phyloP scores from a whole-genome alignment of 768 basidiomycete species.

The Termitomyces sp. region DNA sequence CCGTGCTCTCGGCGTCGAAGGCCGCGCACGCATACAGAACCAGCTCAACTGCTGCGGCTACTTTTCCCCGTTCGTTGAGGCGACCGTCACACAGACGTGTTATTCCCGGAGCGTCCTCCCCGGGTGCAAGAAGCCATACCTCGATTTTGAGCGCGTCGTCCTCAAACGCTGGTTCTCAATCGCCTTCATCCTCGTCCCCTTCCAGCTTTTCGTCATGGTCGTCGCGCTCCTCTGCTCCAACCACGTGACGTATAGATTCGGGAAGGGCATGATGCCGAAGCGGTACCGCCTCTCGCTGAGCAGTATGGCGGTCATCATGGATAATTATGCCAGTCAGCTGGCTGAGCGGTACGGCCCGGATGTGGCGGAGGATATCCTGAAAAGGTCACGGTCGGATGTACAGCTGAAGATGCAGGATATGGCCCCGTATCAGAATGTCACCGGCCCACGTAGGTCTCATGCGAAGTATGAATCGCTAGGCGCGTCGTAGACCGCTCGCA shows the following conservation, averaged over 20 bases:
- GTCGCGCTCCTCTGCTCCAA: constrained; percentile 66
- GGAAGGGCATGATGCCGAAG: constrained; percentile 87
- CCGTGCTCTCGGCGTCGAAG: constrained; percentile 46
- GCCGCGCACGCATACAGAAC: constrained; percentile 64
- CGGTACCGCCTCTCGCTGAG: constrained; percentile 66
- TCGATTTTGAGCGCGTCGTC: constrained; percentile 47
- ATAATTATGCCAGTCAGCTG: constrained; percentile 70
- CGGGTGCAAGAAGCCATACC: constrained; percentile 66
- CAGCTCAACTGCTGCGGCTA: constrained; percentile 76
- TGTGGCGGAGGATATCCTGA: constrained; percentile 48
- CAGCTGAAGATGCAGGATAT: constrained; percentile 20
- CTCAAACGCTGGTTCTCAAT: constrained; percentile 60
- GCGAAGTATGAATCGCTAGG: constrained; percentile 19
- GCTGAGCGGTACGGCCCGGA: constrained; percentile 62
- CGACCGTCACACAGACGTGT: constrained; percentile 66
- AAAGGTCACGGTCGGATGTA: constrained; percentile 44
- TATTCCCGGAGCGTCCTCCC: constrained; percentile 65
- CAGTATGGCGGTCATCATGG: constrained; percentile 79
- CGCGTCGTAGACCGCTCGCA: neutral
- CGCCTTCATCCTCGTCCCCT: constrained; percentile 60
- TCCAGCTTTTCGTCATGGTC: constrained; percentile 60
- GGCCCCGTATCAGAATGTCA: constrained; percentile 14
- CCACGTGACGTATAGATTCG: constrained; percentile 82
- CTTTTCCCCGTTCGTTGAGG: constrained; percentile 75
- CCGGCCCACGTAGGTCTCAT: constrained; percentile 4